phyloP scores from a whole-genome alignment of 768 basidiomycete genomes.

The Trametes cingulata region DNA sequence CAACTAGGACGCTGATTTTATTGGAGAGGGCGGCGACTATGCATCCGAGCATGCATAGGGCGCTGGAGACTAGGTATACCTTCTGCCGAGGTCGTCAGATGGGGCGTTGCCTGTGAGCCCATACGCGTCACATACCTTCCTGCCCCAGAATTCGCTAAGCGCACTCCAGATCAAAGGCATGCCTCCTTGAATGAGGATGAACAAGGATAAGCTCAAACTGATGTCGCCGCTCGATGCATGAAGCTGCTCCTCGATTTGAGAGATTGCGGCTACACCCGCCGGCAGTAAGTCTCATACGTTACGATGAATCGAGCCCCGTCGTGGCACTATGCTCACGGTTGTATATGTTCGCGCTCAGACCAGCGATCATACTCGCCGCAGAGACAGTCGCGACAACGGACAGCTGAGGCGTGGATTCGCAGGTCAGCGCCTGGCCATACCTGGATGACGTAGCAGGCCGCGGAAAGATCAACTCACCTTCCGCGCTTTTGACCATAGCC shows the following conservation, averaged over 20 bases:
- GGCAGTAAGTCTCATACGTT: constrained; percentile 4
- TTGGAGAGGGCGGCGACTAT: constrained; percentile 56
- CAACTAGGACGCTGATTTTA: constrained; percentile 59
- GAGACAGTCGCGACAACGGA: constrained; percentile 49
- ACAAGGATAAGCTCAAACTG: constrained; percentile 68
- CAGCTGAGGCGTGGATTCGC: constrained; percentile 18
- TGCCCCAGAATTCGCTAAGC: constrained; percentile 72
- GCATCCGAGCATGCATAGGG: constrained; percentile 55
- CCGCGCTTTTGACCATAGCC: constrained; percentile 28
- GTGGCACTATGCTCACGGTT: constrained; percentile 48
- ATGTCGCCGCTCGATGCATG: constrained; percentile 62
- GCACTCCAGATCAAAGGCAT: constrained; percentile 70
- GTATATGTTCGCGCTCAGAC: constrained; percentile 59
- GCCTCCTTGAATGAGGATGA: constrained; percentile 70
- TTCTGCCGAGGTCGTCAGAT: constrained; percentile 33
- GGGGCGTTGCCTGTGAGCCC: background rate
- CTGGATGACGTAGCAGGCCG: background rate
- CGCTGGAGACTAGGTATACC: constrained; percentile 54
- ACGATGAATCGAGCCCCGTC: background rate
- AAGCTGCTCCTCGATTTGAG: constrained; percentile 58
- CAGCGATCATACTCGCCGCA: constrained; percentile 57
- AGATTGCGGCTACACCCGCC: constrained; percentile 54
- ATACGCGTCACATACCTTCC: constrained; percentile 51
- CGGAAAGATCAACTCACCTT: constrained; percentile 21
- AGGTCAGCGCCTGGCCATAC: no score